Evolutionary conservation across 768 basidiomycete species (phyloP), one percentile per base, ranked within the genome.

Genomic region (Leucocoprinus leucothites): DNA sequence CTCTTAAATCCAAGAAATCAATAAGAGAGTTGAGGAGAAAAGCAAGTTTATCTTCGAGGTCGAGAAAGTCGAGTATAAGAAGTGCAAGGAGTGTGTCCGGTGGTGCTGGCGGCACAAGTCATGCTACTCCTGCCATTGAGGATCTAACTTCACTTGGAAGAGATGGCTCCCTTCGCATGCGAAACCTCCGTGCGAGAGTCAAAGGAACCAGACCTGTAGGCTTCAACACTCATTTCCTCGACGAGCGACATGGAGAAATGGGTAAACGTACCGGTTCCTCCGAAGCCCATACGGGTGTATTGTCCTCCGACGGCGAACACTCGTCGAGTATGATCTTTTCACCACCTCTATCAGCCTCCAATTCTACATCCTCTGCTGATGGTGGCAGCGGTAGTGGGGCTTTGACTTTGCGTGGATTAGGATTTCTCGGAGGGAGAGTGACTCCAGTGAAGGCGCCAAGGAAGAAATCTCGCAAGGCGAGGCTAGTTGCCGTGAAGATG

Each of bases 401-500:
- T n/a, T n/a, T n/a, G n/a, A n/a, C n/a, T n/a, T n/a, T n/a, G n/a
- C n/a, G n/a, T n/a, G n/a, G n/a, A n/a, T n/a, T n/a, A n/a, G n/a
- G n/a, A n/a, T n/a, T n/a, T n/a, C n/a, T n/a, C 14, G 56, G n/a
- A 41, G 22, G 19, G 25, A 48, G 26, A 25, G 50, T 53, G 28
- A 25, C n/a, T n/a, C n/a, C n/a, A n/a, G n/a, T n/a, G 38, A 25
- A 45, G 46, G 31, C n/a, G n/a, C n/a, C n/a, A n/a, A 45, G 49
- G 31, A 51, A 48, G 28, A 40, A 22, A 16, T 51, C 47, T 43
- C 40, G 46, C 13, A 57, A 57, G 4, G 67, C 64, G 42, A 66
- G 72, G 53, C 63, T 77, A 13, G 79, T 79, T 9, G 78, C 77
- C 8, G 78, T 79, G 26, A 80, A 79, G 64, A 72, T 78, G 69